phyloP scores from a whole-genome alignment of 768 basidiomycete species.

The Lactifluus volemus region DNA sequence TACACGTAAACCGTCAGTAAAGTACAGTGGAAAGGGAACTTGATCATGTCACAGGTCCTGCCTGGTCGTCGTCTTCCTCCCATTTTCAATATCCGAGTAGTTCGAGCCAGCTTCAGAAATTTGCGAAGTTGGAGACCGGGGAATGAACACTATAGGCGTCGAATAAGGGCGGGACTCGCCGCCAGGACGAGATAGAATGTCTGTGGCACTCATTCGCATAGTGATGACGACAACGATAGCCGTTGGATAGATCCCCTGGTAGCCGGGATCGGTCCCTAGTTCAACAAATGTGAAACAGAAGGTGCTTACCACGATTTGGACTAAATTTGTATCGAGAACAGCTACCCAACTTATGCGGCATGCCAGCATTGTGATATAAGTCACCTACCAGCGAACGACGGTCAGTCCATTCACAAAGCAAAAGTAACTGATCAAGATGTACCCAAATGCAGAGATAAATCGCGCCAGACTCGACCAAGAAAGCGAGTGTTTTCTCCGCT shows the following conservation, averaged over 20 bases:
- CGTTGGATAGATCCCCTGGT: conserved; percentile 10
- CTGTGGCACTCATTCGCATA: conserved; percentile 4
- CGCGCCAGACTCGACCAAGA: conserved; percentile 5
- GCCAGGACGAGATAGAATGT: not conserved
- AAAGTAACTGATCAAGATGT: not conserved
- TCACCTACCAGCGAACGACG: not conserved
- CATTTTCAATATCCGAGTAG: not conserved
- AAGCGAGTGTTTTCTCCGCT: not conserved
- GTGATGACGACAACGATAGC: conserved; percentile 5
- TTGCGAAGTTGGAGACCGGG: not conserved
- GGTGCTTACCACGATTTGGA: conserved; percentile 9
- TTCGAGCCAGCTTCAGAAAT: not conserved
- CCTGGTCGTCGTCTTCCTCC: not conserved
- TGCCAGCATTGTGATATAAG: not conserved
- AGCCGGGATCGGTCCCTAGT: not conserved
- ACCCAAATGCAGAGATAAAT: conserved; percentile 9
- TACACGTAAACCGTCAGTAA: no score
- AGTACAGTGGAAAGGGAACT: not conserved
- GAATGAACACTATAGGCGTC: not conserved
- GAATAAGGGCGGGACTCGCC: not conserved
- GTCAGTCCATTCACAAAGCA: not conserved
- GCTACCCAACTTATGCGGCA: not conserved
- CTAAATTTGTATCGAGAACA: not conserved
- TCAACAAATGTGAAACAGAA: not conserved
- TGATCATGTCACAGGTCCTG: not conserved